These are phyloP conservation scores for Daldinia concentrica DNA, from an alignment of 495 filamentous ascomycete genomes.

Conservation along the genomic window DNA sequence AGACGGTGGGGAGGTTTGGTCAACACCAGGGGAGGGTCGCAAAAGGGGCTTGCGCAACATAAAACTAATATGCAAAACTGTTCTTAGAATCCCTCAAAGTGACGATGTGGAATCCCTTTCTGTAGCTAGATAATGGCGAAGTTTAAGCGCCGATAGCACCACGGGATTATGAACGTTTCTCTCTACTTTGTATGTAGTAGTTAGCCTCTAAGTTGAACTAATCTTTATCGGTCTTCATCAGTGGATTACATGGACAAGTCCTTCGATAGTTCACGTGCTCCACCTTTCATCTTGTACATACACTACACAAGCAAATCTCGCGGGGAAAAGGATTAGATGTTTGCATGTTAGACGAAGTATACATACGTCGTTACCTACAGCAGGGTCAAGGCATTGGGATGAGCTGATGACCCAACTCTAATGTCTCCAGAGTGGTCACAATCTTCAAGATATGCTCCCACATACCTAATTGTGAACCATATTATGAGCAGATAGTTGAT, in stretches of 20 bases:
- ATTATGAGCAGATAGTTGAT: not conserved
- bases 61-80: conserved; percentile 28
- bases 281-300: conserved; percentile 21
- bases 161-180: conserved; percentile 11
- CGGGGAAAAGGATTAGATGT: conserved; percentile 16
- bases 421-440: conserved; percentile 22
- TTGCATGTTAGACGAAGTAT: conserved; percentile 38
- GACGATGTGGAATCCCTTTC: conserved; percentile 32
- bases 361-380: conserved; percentile 15
- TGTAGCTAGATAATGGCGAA: conserved; percentile 27
- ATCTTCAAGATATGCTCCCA: conserved; percentile 17
- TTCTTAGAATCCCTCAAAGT: conserved; percentile 33
- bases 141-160: conserved; percentile 31
- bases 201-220: conserved; percentile 1
- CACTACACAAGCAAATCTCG: conserved; percentile 18
- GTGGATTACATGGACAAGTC: conserved; percentile 1
- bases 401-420: conserved; percentile 28
- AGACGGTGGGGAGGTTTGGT: conserved; percentile 39
- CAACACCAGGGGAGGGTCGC: conserved; percentile 43
- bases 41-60: conserved; percentile 48
- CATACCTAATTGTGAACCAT: not conserved
- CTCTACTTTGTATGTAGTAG: not conserved
- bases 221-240: conserved; percentile 10
- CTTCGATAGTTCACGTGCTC: conserved; percentile 21
- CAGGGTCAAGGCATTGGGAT: conserved; percentile 27